A percentile compares a stretch with the other conserved stretches of the same genome.
These are phyloP conservation scores for Murraya paniculata DNA, from an alignment of 345 rosid species.

Conservation along the genomic window DNA sequence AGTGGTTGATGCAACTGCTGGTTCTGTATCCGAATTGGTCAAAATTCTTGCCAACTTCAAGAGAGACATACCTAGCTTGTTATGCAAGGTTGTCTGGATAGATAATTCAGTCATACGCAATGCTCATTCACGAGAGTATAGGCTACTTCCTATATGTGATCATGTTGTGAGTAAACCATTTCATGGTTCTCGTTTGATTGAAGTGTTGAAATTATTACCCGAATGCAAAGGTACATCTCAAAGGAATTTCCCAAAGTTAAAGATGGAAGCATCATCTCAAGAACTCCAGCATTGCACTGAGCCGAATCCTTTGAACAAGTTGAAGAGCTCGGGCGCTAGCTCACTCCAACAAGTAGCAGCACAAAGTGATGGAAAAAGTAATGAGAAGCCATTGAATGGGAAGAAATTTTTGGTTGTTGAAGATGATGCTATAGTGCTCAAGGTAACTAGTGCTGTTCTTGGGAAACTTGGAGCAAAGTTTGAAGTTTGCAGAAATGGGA, in stretches of 20 bases:
- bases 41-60: constrained; percentile 13
- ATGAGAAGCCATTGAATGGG: constrained; percentile 21
- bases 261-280: constrained; percentile 3
- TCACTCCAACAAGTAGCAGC: neutral
- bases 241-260: neutral
- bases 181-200: constrained; percentile 31
- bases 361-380: neutral
- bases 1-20: constrained; percentile 26
- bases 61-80: constrained; percentile 13
- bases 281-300: neutral
- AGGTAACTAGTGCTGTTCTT: constrained; percentile 2
- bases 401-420: constrained; percentile 28
- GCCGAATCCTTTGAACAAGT: neutral
- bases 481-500: constrained; percentile 27
- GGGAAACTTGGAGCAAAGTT: constrained; percentile 29
- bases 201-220: constrained; percentile 25
- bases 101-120: constrained; percentile 12
- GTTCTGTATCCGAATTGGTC: constrained; percentile 5
- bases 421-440: constrained; percentile 6
- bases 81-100: constrained; percentile 32
- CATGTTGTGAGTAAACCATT: constrained; percentile 20
- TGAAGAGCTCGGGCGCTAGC: neutral
- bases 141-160: constrained; percentile 13
- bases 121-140: neutral
- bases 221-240: constrained; percentile 3